Conservation (phyloP, 2,329 filamentous ascomycete genomes). For the Cladosporium sp. region DNA sequence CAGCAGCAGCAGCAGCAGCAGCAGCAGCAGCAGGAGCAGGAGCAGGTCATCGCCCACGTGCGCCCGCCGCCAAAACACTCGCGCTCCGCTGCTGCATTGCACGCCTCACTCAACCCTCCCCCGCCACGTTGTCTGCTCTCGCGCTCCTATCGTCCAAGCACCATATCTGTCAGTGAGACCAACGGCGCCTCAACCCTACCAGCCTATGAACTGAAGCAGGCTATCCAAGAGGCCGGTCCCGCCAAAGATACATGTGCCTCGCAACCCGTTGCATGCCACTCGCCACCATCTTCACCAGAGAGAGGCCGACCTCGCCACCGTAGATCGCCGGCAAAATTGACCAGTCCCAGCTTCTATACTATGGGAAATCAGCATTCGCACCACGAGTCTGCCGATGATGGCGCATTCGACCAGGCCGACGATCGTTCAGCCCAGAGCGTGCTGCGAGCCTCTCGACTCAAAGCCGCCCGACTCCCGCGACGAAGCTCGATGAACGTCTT, state of each 20-base stretch:
- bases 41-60: slow-evolving; percentile 1
- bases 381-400: background rate
- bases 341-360: background rate
- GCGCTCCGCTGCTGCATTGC: background rate
- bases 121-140: slow-evolving; percentile 24
- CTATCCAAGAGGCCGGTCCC: slow-evolving; percentile 20
- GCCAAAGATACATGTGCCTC: background rate
- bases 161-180: slow-evolving; percentile 21
- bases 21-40: background rate
- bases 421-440: slow-evolving; percentile 23
- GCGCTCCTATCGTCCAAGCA: slow-evolving; percentile 20
- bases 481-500: slow-evolving; percentile 31
- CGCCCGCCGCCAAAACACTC: slow-evolving; percentile 1
- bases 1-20: background rate
- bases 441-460: slow-evolving; percentile 18
- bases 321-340: slow-evolving; percentile 13
- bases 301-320: slow-evolving; percentile 20
- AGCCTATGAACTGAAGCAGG: slow-evolving; percentile 21
- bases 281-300: slow-evolving; percentile 9
- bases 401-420: slow-evolving; percentile 16
- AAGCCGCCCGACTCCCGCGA: slow-evolving; percentile 21
- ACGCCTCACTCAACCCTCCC: slow-evolving; percentile 17
- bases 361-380: slow-evolving; percentile 31
- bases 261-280: slow-evolving; percentile 13
- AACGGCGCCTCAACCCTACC: slow-evolving; percentile 25